Evolutionary conservation across 176 grass and related monocot species (phyloP), one percentile per base, ranked within the genome.

Genomic region (Typha latifolia): DNA sequence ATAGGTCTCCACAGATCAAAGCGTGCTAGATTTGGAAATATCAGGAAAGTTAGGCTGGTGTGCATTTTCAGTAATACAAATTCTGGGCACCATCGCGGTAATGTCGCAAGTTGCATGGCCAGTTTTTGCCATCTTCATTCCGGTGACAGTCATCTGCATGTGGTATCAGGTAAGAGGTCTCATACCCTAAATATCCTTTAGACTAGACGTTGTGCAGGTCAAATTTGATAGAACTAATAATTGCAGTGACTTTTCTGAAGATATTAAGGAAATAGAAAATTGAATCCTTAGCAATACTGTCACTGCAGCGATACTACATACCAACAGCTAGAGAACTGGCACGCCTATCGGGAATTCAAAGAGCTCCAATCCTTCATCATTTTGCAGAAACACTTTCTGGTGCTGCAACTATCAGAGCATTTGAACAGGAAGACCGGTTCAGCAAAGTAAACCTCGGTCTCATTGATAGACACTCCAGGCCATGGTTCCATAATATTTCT

Each of bases 91-190:
- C 61, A 78, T 97, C 77, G 83, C 61, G 4, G 86, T 97, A 15
- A 97, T 97, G 94, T 97, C 94, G 24, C 94, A 97, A 32, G 82
- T 97, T 63, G 94, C 94, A 75, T 97, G 94, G 94, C 94, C 85
- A 61, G 85, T 97, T 66, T 92, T 97, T 76, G 85, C 64, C 48
- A 92, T 97, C 69, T 92, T 97, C 29, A 16, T 97, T 87, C 94
- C 94, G 31, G 88, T 97, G 57, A 92, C 85, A 8, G 63, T 79
- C 48, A 63, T 90, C 73, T 92, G 89, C 62, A 77, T 82, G 50
- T 66, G 72, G 67, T 92, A 70, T 72, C 89, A 92, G 64, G 94
- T 97, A 97, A 78, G 83, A 82, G 15, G 24, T 77, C 64, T 71
- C 4, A 53, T 48, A 32, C 47, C 24, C 32, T 43, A 62, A 27